These are phyloP conservation scores for Xylogone sp. DNA, from an alignment of 2,329 filamentous ascomycete genomes.

Conservation along the genomic window DNA sequence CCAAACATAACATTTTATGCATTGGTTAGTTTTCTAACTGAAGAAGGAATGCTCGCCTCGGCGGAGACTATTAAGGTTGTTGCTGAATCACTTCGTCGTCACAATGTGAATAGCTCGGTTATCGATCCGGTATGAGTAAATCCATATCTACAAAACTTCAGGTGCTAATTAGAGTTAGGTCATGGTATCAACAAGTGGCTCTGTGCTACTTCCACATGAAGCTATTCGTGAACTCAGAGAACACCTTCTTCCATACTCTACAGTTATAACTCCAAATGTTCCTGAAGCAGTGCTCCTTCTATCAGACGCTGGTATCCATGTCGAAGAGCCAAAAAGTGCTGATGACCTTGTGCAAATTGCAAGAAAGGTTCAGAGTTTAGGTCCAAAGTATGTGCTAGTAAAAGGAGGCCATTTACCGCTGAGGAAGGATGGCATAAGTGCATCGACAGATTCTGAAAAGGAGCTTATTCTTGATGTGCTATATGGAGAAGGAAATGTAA, in stretches of 20 bases:
- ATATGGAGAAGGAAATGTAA: conserved; percentile 54
- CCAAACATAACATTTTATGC: too few relatives aligned
- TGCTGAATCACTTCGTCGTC: conserved; percentile 56
- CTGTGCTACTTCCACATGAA: conserved; percentile 60
- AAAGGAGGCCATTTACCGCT: conserved; percentile 92
- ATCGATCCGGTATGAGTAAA: conserved; percentile 65
- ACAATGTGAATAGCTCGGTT: conserved; percentile 57
- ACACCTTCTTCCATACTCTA: conserved; percentile 61
- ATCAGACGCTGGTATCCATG: conserved; percentile 40
- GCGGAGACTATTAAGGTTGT: conserved; percentile 66
- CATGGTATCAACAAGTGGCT: conserved; percentile 85
- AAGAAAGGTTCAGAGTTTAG: conserved; percentile 60
- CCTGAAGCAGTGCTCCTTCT: conserved; percentile 69
- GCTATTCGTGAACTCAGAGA: conserved; percentile 59
- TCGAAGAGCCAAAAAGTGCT: conserved; percentile 47
- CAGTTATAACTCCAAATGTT: conserved; percentile 72
- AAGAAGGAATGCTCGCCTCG: conserved; percentile 75
- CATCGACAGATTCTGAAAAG: conserved; percentile 54
- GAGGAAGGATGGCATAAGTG: conserved; percentile 55
- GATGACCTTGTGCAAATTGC: conserved; percentile 68
- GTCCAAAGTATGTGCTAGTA: conserved; percentile 75
- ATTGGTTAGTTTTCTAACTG: conserved; percentile 13
- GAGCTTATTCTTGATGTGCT: conserved; percentile 74
- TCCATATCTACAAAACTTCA: background rate
- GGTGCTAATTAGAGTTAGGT: conserved; percentile 53